Percentiles rank a stretch among this genome's conserved stretches.
These are phyloP conservation scores for Penicillium parvum DNA, from an alignment of 495 filamentous ascomycete species.

Conservation along the genomic window DNA sequence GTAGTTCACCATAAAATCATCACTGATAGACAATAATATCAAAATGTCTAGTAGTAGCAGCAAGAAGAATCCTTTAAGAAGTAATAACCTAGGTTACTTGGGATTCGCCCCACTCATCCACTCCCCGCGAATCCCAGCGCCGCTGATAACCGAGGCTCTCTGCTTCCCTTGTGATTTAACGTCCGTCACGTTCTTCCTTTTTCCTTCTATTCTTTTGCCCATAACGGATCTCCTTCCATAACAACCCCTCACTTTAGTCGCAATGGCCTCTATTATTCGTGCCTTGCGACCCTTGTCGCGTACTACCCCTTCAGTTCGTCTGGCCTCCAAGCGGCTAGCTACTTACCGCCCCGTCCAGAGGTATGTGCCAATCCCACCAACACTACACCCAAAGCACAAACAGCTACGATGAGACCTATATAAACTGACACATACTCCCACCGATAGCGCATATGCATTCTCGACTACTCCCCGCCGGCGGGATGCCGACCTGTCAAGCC, in stretches of 20 bases:
- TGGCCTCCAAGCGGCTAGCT: conserved; percentile 40
- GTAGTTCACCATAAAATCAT: no score
- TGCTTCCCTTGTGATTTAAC: conserved; percentile 31
- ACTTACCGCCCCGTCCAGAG: conserved; percentile 41
- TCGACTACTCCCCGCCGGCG: conserved; percentile 63
- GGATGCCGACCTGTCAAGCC: conserved; percentile 58
- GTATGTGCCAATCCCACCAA: conserved; percentile 15
- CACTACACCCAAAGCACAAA: neutral
- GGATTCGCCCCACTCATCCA: conserved; percentile 2
- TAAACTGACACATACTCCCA: conserved; percentile 18
- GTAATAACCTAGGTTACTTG: neutral
- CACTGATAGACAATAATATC: no score
- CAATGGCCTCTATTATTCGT: conserved; percentile 68
- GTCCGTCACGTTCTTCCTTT: conserved; percentile 14
- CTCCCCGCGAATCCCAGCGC: conserved; percentile 21
- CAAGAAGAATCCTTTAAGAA: no score
- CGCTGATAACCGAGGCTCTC: conserved; percentile 40
- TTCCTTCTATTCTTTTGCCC: conserved; percentile 8
- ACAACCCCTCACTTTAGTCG: conserved; percentile 12
- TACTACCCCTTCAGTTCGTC: conserved; percentile 44
- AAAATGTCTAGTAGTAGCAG: no score
- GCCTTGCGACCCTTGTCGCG: conserved; percentile 65
- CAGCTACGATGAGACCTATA: neutral
- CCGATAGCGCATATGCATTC: conserved; percentile 57
- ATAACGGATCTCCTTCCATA: neutral